Base-by-base conservation (phyloP, 2,329 filamentous ascomycete species). In the Exophiala oligosperma region DNA sequence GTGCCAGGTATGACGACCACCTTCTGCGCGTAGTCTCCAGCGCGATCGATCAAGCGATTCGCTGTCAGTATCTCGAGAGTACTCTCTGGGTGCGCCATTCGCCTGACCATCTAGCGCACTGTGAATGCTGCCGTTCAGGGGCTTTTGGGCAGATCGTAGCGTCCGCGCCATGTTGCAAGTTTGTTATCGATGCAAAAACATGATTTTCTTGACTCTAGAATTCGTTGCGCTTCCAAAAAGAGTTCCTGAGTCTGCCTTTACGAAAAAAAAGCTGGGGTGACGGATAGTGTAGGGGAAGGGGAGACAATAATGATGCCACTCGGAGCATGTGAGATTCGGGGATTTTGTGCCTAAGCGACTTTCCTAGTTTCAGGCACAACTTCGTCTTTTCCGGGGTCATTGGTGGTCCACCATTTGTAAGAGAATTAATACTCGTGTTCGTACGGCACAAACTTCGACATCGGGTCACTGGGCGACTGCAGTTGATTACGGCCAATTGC, bases 1-100 rank as follows among this genome's bases (percentile, higher is more conserved):
- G 69, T 94, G 90, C 94, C 94, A 99, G 51, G 91, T 96, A 68
- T 97, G 92, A 55, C 90, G 83, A 49, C 94, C 93, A 52, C 84
- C 82, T 59, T 96, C 90, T 69, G 95, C 88, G 61, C 85, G 83
- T 14, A 97, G 76, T 61, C 94, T 84, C 94, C 94, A 99, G 73
- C 89, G 82, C 6, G 85, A 83, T 64, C 84, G 84, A 74, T 99
- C 93, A 3, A 92, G 97, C 69, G 83, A 85, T 40, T 71, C 60
- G 38, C 23, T 24, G 17, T 9, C 28, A 29, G 44, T 17, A 14
- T 48, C 35, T 14, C 11, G 44, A 5, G 29, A 29, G 14, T 46
- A 14, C 12, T 21, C 48, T 40, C 2, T 44, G 14, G 29, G 48
- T 7, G 24, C 53, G 37, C 52, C 43, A 17, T 59, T 51, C 14